phyloP scores from a whole-genome alignment of 345 rosid genomes.

The Acer campestre region DNA sequence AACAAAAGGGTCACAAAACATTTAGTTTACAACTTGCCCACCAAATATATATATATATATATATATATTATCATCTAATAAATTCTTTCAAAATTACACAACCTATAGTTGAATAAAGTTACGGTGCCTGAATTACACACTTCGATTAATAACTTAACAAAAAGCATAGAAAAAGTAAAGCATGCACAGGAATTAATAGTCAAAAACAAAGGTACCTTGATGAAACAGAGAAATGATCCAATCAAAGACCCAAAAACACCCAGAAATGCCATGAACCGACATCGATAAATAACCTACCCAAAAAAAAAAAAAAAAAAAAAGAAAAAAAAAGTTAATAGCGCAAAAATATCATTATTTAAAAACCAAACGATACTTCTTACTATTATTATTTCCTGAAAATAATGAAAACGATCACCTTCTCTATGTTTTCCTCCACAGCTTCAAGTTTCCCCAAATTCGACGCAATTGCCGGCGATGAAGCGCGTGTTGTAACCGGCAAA shows the following conservation, averaged over 20 bases:
- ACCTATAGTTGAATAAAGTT: too few relatives aligned
- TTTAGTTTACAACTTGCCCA: neutral
- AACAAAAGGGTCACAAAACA: too few relatives aligned
- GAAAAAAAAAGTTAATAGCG: neutral
- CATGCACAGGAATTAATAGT: neutral
- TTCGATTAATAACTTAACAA: too few relatives aligned
- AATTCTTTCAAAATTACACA: too few relatives aligned
- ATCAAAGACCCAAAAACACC: slow-evolving; percentile 75
- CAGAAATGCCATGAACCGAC: slow-evolving; percentile 74
- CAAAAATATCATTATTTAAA: neutral
- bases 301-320: neutral
- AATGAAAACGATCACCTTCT: slow-evolving; percentile 49
- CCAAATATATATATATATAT: too few relatives aligned
- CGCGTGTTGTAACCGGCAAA: slow-evolving; percentile 19
- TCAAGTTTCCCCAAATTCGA: slow-evolving; percentile 30
- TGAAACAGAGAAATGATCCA: slow-evolving; percentile 77
- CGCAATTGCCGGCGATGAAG: slow-evolving; percentile 33
- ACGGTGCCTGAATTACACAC: too few relatives aligned
- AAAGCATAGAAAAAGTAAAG: neutral
- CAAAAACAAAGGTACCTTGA: slow-evolving; percentile 49
- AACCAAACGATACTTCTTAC: neutral
- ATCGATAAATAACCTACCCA: slow-evolving; percentile 60
- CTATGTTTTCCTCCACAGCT: slow-evolving; percentile 54
- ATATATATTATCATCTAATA: too few relatives aligned
- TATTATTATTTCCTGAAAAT: neutral